phyloP scores from a whole-genome alignment of 2,329 filamentous ascomycete genomes.

The Stagonosporopsis vannaccii region DNA sequence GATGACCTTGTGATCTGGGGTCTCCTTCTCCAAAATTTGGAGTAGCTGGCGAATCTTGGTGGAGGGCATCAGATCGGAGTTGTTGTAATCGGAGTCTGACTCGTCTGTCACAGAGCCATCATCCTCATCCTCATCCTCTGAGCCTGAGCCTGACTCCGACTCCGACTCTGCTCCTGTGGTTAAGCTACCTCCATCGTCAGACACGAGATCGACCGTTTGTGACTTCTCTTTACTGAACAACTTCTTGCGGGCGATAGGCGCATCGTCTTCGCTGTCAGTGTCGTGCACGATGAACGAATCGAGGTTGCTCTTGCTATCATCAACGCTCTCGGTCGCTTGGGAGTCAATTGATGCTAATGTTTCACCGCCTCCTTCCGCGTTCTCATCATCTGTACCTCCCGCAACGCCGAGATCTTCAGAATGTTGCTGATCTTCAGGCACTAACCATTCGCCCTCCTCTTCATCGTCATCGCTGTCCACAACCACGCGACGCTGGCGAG shows the following conservation, averaged over 20 bases:
- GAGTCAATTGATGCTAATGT: conserved; percentile 78
- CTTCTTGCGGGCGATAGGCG: conserved; percentile 36
- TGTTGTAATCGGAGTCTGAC: conserved; percentile 48
- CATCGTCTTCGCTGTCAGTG: conserved; percentile 51
- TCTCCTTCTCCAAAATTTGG: conserved; percentile 80
- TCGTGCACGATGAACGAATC: conserved; percentile 49
- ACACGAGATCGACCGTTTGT: conserved; percentile 63
- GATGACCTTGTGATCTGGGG: conserved; percentile 89
- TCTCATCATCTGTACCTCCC: conserved; percentile 85
- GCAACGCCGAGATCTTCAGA: conserved; percentile 73
- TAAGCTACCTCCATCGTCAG: conserved; percentile 50
- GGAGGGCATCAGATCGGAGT: conserved; percentile 68
- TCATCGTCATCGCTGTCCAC: conserved; percentile 72
- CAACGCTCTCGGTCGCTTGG: conserved; percentile 66
- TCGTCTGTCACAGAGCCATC: conserved; percentile 53
- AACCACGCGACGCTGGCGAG: conserved; percentile 55
- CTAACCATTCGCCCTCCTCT: conserved; percentile 81
- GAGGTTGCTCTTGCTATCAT: conserved; percentile 49
- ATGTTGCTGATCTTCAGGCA: conserved; percentile 70
- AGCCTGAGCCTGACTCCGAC: conserved; percentile 49
- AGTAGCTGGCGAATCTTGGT: conserved; percentile 92
- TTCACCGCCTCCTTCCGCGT: conserved; percentile 86
- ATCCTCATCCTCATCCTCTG: conserved; percentile 53
- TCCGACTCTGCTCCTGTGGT: conserved; percentile 52
- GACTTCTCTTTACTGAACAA: conserved; percentile 46